phyloP scores from a whole-genome alignment of 345 rosid species.

The Gossypium bickii region DNA sequence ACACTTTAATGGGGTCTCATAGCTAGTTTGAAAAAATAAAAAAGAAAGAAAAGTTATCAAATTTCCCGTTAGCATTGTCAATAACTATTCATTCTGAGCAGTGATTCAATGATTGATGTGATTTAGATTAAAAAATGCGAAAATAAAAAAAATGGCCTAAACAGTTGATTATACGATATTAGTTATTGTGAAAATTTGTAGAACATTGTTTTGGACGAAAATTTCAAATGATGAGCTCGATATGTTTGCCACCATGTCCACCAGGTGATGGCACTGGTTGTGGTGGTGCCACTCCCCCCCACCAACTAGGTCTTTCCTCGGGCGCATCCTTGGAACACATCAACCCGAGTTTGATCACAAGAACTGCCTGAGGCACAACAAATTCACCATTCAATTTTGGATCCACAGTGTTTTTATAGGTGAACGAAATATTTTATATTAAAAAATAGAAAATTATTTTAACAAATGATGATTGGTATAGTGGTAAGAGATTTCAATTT shows the following conservation, averaged over 20 bases:
- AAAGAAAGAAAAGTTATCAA: no score
- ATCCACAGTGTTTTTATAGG: conserved; percentile 35
- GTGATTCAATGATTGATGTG: no score
- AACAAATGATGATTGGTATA: no score
- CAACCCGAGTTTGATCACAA: conserved; percentile 62
- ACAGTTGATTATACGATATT: no score
- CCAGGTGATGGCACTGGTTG: no score
- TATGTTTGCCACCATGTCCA: conserved; percentile 14
- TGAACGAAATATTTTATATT: no score
- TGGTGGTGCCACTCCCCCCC: conserved; percentile 31
- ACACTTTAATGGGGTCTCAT: conserved; percentile 3
- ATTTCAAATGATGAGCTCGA: background rate
- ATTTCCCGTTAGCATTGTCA: no score
- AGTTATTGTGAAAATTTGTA: background rate
- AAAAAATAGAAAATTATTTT: no score
- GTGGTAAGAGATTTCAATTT: no score
- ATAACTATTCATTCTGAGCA: no score
- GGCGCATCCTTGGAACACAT: conserved; percentile 66
- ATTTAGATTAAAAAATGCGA: no score
- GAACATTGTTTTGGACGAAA: background rate
- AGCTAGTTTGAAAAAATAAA: background rate
- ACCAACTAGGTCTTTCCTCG: conserved; percentile 60
- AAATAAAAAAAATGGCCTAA: no score
- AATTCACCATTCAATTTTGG: conserved; percentile 51
- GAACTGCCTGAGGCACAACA: conserved; percentile 52